phyloP scores from a whole-genome alignment of 148 eudicot genomes.

The Silene uniflora region DNA sequence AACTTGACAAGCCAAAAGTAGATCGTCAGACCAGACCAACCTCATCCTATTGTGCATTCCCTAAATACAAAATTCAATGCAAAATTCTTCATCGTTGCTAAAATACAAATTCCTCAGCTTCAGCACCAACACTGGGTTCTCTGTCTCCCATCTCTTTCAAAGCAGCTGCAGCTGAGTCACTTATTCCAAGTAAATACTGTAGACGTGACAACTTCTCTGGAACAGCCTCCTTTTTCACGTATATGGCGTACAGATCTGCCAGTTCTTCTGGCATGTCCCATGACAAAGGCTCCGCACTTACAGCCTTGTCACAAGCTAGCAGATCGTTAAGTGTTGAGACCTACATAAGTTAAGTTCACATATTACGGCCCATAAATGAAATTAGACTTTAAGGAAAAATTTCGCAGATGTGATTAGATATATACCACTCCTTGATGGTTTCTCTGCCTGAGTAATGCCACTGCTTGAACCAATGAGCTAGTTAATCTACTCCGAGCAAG shows the following conservation, averaged over 20 bases:
- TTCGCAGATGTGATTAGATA: background rate
- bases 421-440: conserved; percentile 77
- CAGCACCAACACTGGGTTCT: conserved; percentile 6
- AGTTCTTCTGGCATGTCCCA: conserved; percentile 82
- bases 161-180: conserved; percentile 61
- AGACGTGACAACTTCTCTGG: conserved; percentile 56
- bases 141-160: conserved; percentile 42
- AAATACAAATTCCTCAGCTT: conserved; percentile 68
- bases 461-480: conserved; percentile 74
- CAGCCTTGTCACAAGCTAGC: conserved; percentile 94
- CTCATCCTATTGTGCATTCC: conserved; percentile 1
- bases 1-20: background rate
- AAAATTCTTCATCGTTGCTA: conserved; percentile 53
- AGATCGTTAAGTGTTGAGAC: conserved; percentile 70
- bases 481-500: conserved; percentile 30
- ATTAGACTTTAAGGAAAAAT: background rate
- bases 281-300: conserved; percentile 66
- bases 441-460: conserved; percentile 76
- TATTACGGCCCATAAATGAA: background rate
- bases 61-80: conserved; percentile 29
- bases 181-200: conserved; percentile 27
- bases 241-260: conserved; percentile 58
- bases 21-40: background rate
- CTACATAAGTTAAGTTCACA: conserved; percentile 29
- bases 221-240: conserved; percentile 49